phyloP scores from a whole-genome alignment of 1,139 yeast species.

The Hemisphaericaspora xylofermentans region DNA sequence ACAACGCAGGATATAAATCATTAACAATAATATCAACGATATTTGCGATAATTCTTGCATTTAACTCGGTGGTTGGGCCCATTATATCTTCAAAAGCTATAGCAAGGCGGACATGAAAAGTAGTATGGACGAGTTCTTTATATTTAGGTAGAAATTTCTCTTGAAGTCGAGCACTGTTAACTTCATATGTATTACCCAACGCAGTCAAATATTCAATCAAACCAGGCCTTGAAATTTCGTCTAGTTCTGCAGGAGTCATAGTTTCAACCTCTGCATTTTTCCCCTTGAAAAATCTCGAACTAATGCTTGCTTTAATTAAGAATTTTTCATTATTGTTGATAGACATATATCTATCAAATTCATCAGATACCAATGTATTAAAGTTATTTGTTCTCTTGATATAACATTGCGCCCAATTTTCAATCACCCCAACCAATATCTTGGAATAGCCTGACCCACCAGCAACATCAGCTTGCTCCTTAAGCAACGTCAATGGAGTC shows the following conservation, averaged over 20 bases:
- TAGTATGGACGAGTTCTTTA: slow-evolving; percentile 63
- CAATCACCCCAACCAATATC: slow-evolving; percentile 79
- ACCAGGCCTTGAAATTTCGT: slow-evolving; percentile 69
- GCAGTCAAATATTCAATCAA: slow-evolving; percentile 81
- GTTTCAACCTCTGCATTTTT: slow-evolving; percentile 33
- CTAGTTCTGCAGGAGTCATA: slow-evolving; percentile 46
- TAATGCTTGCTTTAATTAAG: slow-evolving; percentile 37
- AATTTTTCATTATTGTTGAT: slow-evolving; percentile 42
- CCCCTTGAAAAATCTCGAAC: slow-evolving; percentile 48
- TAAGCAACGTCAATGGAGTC: slow-evolving; percentile 68
- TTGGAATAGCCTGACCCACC: slow-evolving; percentile 84
- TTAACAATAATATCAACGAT: slow-evolving; percentile 68
- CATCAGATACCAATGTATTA: slow-evolving; percentile 55
- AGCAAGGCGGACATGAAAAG: slow-evolving; percentile 56
- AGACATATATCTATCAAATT: slow-evolving; percentile 49
- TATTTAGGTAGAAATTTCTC: slow-evolving; percentile 72
- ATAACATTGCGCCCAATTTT: slow-evolving; percentile 66
- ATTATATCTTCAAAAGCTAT: slow-evolving; percentile 61
- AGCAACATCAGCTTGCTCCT: slow-evolving; percentile 91
- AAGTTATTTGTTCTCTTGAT: slow-evolving; percentile 62
- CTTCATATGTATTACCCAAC: slow-evolving; percentile 79
- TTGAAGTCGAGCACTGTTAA: slow-evolving; percentile 77
- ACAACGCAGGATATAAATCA: slow-evolving; percentile 54
- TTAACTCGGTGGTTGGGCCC: slow-evolving; percentile 75
- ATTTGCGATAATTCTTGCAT: slow-evolving; percentile 65